phyloP scores from a whole-genome alignment of 2,329 filamentous ascomycete species.

The Trichophyton equinum region DNA sequence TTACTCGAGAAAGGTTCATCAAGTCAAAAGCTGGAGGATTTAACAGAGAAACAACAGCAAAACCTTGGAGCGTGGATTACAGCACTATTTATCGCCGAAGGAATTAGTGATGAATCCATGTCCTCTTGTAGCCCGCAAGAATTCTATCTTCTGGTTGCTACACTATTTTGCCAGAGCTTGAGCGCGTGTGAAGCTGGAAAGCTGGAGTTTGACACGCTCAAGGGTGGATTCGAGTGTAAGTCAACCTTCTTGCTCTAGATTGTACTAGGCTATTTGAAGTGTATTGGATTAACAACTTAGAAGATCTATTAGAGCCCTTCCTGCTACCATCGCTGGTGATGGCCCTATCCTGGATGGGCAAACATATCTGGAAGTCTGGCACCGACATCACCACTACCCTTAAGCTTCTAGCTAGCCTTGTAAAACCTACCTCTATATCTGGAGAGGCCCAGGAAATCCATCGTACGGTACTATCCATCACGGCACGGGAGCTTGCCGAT shows the following conservation, averaged over 20 bases:
- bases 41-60: conserved; percentile 44
- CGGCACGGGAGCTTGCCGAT: conserved; percentile 39
- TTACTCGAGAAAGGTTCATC: conserved; percentile 37
- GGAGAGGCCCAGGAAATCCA: conserved; percentile 51
- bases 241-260: neutral
- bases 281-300: neutral
- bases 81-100: conserved; percentile 50
- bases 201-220: conserved; percentile 45
- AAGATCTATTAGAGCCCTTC: conserved; percentile 51
- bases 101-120: conserved; percentile 52
- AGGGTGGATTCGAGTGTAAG: conserved; percentile 51
- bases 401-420: conserved; percentile 44
- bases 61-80: conserved; percentile 49
- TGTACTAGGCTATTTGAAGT: neutral
- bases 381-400: conserved; percentile 41
- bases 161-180: conserved; percentile 49
- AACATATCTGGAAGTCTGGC: conserved; percentile 41
- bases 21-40: conserved; percentile 38
- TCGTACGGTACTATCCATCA: conserved; percentile 45
- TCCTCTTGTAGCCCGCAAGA: conserved; percentile 52
- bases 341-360: conserved; percentile 47
- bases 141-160: conserved; percentile 51
- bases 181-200: conserved; percentile 44
- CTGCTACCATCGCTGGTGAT: conserved; percentile 49
- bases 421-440: conserved; percentile 45